phyloP scores from a whole-genome alignment of 2,329 filamentous ascomycete genomes.

The Tolypocladium nubicola region DNA sequence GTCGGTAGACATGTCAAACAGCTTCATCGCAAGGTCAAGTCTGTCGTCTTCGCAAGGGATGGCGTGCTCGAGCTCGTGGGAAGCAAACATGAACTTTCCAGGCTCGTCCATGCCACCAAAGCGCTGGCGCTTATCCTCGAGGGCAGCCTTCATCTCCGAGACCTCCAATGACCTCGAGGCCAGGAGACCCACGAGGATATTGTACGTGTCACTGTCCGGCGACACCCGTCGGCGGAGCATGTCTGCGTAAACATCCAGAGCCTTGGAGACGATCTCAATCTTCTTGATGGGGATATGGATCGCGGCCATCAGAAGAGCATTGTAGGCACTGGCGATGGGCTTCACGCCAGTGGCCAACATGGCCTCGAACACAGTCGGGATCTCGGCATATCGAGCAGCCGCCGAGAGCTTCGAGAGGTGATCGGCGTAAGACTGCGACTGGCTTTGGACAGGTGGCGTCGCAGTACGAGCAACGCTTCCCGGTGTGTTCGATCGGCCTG shows the following conservation, averaged over 20 bases:
- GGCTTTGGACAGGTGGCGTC: conserved; percentile 50
- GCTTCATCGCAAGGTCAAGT: conserved; percentile 70
- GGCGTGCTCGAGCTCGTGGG: conserved; percentile 76
- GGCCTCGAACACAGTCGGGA: conserved; percentile 81
- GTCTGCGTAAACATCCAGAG: conserved; percentile 88
- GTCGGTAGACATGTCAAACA: conserved; percentile 68
- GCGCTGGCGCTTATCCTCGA: conserved; percentile 74
- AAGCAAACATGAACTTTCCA: conserved; percentile 80
- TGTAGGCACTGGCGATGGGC: conserved; percentile 82
- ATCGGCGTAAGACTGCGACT: conserved; percentile 63
- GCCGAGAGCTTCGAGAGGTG: conserved; percentile 67
- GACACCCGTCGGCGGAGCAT: conserved; percentile 81
- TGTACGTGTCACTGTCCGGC: conserved; percentile 78
- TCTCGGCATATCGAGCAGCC: conserved; percentile 68
- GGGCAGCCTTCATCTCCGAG: conserved; percentile 55
- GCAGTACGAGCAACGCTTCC: conserved; percentile 42
- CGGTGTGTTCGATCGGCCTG: conserved; percentile 31
- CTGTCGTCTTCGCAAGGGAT: conserved; percentile 83
- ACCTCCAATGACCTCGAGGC: conserved; percentile 74
- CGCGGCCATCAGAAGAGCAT: conserved; percentile 75
- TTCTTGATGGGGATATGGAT: conserved; percentile 71
- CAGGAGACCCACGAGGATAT: conserved; percentile 74
- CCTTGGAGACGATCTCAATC: conserved; percentile 80
- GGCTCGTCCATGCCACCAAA: conserved; percentile 78
- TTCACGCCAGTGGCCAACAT: conserved; percentile 75